A percentile compares a stretch with the other conserved stretches of the same genome.
Conservation (phyloP, 2,329 filamentous ascomycete species). For the Coleophoma eucalyptorum region DNA sequence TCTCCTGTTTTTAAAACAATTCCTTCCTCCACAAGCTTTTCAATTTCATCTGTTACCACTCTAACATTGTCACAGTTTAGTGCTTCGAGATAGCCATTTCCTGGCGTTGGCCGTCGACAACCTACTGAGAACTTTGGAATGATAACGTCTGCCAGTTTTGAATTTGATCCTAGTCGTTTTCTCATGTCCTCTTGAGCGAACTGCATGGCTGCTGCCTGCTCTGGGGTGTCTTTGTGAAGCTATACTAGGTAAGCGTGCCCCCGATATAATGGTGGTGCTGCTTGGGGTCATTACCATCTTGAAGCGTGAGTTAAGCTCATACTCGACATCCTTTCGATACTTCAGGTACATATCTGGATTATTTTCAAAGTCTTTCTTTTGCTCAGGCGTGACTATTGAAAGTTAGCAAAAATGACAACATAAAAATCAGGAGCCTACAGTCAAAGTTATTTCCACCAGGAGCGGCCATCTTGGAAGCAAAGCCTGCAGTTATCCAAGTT, state of each 20-base stretch:
- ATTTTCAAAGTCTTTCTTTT: not conserved
- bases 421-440: not conserved
- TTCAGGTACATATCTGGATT: not conserved
- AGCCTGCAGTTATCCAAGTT: slow-evolving; percentile 31
- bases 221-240: not conserved
- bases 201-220: not conserved
- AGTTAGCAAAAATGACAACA: slow-evolving; percentile 4
- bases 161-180: not conserved
- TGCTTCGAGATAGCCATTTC: slow-evolving; percentile 30
- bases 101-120: slow-evolving; percentile 32
- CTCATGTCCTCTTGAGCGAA: not conserved
- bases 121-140: slow-evolving; percentile 36
- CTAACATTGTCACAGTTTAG: slow-evolving; percentile 41
- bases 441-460: not conserved
- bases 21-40: slow-evolving; percentile 34
- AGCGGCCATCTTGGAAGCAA: not conserved
- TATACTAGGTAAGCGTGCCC: not conserved
- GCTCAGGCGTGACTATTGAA: not conserved
- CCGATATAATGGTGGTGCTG: not conserved
- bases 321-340: not conserved
- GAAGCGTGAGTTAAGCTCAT: not conserved
- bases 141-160: slow-evolving; percentile 2
- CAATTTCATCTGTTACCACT: slow-evolving; percentile 38
- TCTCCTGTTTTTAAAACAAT: slow-evolving; percentile 23
- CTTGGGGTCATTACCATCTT: not conserved